phyloP scores from a whole-genome alignment of 176 grass and related monocot species.

The Poa pratensis region DNA sequence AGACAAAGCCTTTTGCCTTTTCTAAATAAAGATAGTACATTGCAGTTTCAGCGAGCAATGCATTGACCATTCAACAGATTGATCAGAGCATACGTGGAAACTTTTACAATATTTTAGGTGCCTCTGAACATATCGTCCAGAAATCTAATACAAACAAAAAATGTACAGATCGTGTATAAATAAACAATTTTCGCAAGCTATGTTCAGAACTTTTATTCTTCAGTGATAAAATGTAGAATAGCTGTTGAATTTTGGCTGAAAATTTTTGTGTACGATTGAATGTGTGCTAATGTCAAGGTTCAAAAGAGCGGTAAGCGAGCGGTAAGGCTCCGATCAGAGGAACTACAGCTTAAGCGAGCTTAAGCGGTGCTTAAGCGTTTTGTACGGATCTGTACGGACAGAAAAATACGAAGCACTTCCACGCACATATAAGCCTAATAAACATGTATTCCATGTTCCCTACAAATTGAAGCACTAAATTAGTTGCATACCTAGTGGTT shows the following conservation, averaged over 20 bases:
- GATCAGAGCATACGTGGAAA: slow-evolving; percentile 27
- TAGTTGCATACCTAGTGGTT: no score
- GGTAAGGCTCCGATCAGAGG: no score
- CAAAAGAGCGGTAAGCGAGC: no score
- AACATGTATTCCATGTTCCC: no score
- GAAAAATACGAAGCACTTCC: no score
- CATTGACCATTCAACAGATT: slow-evolving; percentile 34
- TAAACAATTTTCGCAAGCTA: background rate
- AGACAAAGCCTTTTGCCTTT: no score
- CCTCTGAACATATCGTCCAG: slow-evolving; percentile 5
- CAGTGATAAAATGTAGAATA: slow-evolving; percentile 14
- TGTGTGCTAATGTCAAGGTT: background rate
- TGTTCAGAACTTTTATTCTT: slow-evolving; percentile 16
- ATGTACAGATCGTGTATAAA: slow-evolving; percentile 14
- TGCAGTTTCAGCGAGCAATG: background rate
- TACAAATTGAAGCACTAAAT: no score
- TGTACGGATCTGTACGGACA: no score
- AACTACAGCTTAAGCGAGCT: no score
- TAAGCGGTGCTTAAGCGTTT: no score
- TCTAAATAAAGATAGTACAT: background rate
- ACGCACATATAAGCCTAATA: no score
- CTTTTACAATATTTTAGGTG: slow-evolving; percentile 2
- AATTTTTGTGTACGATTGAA: slow-evolving; percentile 16
- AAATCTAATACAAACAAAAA: slow-evolving; percentile 11
- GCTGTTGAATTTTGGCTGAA: background rate